phyloP scores from a whole-genome alignment of 2,329 filamentous ascomycete genomes.

The Septoria linicola region DNA sequence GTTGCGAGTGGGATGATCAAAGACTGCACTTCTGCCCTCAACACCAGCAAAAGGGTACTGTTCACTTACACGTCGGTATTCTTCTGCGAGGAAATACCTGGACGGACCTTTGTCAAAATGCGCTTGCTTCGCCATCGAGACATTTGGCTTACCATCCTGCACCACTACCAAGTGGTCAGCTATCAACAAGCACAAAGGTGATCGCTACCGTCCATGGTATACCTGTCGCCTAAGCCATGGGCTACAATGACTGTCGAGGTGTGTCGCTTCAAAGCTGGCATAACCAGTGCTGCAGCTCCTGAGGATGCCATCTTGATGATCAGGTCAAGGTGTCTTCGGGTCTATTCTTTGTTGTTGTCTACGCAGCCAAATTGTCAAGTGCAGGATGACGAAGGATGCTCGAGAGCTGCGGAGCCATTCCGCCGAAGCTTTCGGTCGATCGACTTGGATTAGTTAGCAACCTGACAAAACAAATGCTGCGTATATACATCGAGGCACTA shows the following conservation, averaged over 20 bases:
- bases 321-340: neutral
- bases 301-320: conserved; percentile 39
- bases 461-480: neutral
- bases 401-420: neutral
- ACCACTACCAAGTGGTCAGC: conserved; percentile 45
- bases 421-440: too few species aligned
- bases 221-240: conserved; percentile 84
- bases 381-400: neutral
- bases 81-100: conserved; percentile 76
- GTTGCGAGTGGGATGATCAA: too few species aligned
- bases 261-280: conserved; percentile 77
- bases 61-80: too few species aligned
- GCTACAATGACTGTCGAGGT: conserved; percentile 93
- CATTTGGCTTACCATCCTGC: conserved; percentile 63
- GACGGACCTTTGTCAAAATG: neutral
- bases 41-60: too few species aligned
- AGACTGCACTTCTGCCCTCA: too few species aligned
- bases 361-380: neutral
- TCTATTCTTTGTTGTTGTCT: neutral
- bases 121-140: neutral
- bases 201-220: conserved; percentile 6
- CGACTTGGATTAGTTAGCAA: too few species aligned
- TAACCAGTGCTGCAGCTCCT: conserved; percentile 58
- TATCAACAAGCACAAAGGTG: conserved; percentile 4
- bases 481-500: neutral